Evolutionary conservation across 2,329 filamentous ascomycete genomes (phyloP).

Genomic region (Beauveria sp.): DNA sequence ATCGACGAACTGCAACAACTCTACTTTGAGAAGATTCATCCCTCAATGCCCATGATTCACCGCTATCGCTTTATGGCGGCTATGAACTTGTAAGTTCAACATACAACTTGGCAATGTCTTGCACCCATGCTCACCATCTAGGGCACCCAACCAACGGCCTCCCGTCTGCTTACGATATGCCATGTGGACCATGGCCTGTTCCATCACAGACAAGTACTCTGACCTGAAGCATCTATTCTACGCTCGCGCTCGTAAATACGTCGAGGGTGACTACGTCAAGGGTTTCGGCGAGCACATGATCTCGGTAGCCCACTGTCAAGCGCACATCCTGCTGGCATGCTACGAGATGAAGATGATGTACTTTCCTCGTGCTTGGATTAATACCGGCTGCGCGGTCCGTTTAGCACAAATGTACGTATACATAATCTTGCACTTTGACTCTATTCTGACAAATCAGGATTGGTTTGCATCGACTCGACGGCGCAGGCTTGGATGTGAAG

Average conservation of each 20-base stretch:
- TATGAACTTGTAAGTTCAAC: conserved; percentile 61
- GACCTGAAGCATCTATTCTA: conserved; percentile 85
- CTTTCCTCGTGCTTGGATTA: conserved; percentile 93
- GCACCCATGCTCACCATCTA: conserved; percentile 21
- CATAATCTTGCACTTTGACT: background rate
- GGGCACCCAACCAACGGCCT: conserved; percentile 74
- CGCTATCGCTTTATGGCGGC: conserved; percentile 78
- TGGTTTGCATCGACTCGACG: conserved; percentile 81
- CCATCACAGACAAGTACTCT: conserved; percentile 72
- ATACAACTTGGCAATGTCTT: background rate
- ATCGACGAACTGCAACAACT: conserved; percentile 84
- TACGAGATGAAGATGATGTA: conserved; percentile 99
- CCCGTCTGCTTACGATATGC: conserved; percentile 85
- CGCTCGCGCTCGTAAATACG: conserved; percentile 78
- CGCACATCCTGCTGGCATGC: conserved; percentile 68
- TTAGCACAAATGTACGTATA: conserved; percentile 68
- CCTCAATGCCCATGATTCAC: conserved; percentile 82
- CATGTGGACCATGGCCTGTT: conserved; percentile 92
- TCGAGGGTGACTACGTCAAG: conserved; percentile 83
- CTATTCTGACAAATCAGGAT: conserved; percentile 62
- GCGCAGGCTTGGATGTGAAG: conserved; percentile 78
- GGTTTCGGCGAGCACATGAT: conserved; percentile 87
- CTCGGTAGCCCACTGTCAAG: conserved; percentile 77
- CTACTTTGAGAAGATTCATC: conserved; percentile 87
- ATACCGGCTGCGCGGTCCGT: conserved; percentile 72